A percentile compares a stretch with the other conserved stretches of the same genome.
Evolutionary conservation across 371 early-diverging fungal species (phyloP).

Genomic region (Apophysomyces variabilis): DNA sequence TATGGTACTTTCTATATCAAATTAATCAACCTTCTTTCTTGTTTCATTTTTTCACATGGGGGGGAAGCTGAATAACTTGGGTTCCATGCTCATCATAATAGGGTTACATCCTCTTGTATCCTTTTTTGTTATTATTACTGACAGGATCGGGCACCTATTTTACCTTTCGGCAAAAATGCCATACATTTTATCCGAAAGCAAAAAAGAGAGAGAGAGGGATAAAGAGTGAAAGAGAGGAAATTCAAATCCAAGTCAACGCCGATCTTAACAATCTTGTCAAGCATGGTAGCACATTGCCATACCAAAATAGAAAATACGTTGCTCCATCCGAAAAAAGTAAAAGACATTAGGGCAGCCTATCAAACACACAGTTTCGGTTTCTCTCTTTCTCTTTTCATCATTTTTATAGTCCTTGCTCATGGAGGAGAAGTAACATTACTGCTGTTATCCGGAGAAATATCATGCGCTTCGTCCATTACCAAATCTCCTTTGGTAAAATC

Average conservation of each 20-base stretch:
- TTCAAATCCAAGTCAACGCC: neutral
- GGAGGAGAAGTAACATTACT: neutral
- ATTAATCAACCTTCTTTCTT: no score
- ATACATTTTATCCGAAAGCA: neutral
- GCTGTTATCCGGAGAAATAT: neutral
- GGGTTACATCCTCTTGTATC: neutral
- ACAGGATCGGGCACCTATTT: constrained; percentile 3
- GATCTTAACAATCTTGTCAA: constrained; percentile 1
- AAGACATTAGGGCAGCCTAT: no score
- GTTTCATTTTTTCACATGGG: neutral
- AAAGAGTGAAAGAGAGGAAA: neutral
- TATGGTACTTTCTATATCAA: no score
- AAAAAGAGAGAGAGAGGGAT: neutral
- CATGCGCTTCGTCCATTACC: constrained; percentile 24
- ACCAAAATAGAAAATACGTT: no score
- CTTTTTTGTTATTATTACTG: neutral
- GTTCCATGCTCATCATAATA: neutral
- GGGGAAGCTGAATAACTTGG: neutral
- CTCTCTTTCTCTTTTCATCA: no score
- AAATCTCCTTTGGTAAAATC: constrained; percentile 85
- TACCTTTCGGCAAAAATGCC: no score
- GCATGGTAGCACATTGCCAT: neutral
- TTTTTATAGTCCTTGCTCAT: neutral
- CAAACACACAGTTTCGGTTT: no score
- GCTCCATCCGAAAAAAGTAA: no score